These are phyloP conservation scores for Aureobasidium sp. DNA, from an alignment of 2,329 filamentous ascomycete species.

Conservation along the genomic window DNA sequence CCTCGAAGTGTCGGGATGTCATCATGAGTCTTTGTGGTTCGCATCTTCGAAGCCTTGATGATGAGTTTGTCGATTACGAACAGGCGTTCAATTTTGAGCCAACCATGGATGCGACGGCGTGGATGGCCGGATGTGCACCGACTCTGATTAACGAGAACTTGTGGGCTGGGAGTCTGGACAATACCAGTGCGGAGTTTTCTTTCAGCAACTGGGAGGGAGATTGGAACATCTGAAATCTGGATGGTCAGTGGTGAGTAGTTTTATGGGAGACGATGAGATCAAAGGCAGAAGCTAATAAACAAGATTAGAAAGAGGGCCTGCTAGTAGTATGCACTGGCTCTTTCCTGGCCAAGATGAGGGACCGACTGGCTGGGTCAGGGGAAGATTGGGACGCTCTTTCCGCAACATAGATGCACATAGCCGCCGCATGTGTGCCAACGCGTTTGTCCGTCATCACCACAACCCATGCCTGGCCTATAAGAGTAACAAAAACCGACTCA, in stretches of 20 bases:
- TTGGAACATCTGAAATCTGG: not conserved
- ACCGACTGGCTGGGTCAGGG: not conserved
- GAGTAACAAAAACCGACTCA: not conserved
- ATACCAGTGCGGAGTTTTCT: conserved; percentile 4
- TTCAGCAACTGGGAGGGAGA: conserved; percentile 7
- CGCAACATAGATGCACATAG: not conserved
- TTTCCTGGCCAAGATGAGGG: not conserved
- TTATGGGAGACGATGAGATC: not conserved
- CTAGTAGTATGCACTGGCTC: not conserved
- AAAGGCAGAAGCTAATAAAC: not conserved
- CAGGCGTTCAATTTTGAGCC: conserved; percentile 6
- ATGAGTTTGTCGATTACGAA: not conserved
- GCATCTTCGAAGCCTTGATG: not conserved
- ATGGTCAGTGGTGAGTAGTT: too few species aligned
- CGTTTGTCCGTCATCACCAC: not conserved
- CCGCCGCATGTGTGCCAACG: not conserved
- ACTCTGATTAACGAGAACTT: conserved; percentile 10
- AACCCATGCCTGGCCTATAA: not conserved
- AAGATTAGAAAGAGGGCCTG: not conserved
- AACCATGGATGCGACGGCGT: conserved; percentile 3
- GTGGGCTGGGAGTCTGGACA: conserved; percentile 11
- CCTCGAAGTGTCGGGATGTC: conserved; percentile 33
- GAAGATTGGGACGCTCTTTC: not conserved
- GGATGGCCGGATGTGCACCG: conserved; percentile 7
- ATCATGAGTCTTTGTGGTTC: conserved; percentile 34